Base-by-base conservation (phyloP, 306 rosid species). In the Adenanthera pavonina region DNA sequence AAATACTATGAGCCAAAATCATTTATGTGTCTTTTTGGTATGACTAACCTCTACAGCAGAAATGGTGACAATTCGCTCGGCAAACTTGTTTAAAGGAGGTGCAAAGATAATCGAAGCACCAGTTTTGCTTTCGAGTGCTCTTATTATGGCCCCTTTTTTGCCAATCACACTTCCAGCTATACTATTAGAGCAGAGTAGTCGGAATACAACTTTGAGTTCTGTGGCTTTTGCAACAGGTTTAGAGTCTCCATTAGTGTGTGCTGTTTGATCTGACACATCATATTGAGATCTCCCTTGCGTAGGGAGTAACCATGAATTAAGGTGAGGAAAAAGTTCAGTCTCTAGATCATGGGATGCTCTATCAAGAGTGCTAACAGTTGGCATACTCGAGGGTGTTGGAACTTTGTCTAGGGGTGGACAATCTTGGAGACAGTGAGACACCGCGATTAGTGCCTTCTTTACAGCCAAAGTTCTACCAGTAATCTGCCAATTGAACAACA, bases 91-190 rank as follows among this genome's bases (percentile, higher is more conserved):
- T 78, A 75, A 65, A 74, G 89, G 87, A 84, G 89, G 80, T 81
- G 89, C 81, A 85, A 91, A 91, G 81, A 51, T 73, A 54, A 91
- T 91, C 70, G 91, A 82, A 82, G 94, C 94, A 51, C 94, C 92
- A 49, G 94, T 83, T 85, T 82, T 80, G 68, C 40, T 84, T 83
- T 91, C 89, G 54, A 91, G 78, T 69, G 85, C 83, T 82, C 87
- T 87, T 57, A 91, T 86, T 43, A 87, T 85, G 57, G 85, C 46
- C 64, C 92, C 92, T 75, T 52, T 87, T 84, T 83, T 82, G 62
- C 94, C 94, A 82, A 91, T 91, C 83, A 91, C 89, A 74, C 89
- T 75, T 59, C 94, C 94, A 65, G 94, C 92, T 53, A 74, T 83
- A 69, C 60, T 84, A 74, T 85, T 87, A 61, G 94, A 85, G 82